These are phyloP conservation scores for Debaryomyces maramus DNA, from an alignment of 805 yeast species.

Conservation along the genomic window DNA sequence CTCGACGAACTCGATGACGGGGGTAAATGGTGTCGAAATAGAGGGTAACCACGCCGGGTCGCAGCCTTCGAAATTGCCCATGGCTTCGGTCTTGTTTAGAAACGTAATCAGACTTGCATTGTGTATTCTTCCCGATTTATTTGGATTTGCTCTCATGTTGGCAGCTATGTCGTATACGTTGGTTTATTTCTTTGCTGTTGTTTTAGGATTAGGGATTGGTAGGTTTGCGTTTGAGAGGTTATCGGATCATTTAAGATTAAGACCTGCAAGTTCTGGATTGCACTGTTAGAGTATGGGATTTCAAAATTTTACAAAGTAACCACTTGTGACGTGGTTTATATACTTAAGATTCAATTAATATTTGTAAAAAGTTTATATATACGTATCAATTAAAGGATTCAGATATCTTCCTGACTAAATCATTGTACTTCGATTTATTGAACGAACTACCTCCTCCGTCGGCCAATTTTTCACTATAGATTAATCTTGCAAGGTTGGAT, in stretches of 20 bases:
- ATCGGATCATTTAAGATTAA: constrained; percentile 32
- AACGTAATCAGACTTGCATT: constrained; percentile 58
- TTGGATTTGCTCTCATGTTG: constrained; percentile 74
- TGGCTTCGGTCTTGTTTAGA: constrained; percentile 33
- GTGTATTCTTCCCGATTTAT: constrained; percentile 60
- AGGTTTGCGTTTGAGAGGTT: constrained; percentile 68
- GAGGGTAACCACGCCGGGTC: not conserved
- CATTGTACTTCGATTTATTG: constrained; percentile 39
- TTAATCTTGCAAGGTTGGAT: constrained; percentile 52
- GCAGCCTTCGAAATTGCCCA: constrained; percentile 5
- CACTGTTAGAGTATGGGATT: constrained; percentile 6
- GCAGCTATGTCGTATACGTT: constrained; percentile 73
- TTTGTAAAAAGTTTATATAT: too few species aligned
- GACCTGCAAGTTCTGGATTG: constrained; percentile 9
- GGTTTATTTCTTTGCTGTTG: constrained; percentile 71
- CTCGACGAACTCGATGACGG: not conserved
- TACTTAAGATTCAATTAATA: too few species aligned
- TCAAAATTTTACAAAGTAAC: too few species aligned
- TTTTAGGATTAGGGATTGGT: constrained; percentile 67
- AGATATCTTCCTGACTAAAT: constrained; percentile 29
- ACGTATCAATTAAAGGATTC: constrained; percentile 8
- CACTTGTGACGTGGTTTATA: too few species aligned
- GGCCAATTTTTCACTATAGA: constrained; percentile 47
- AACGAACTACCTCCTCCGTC: constrained; percentile 39
- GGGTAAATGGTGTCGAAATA: not conserved